These are phyloP conservation scores for Boletus patriciae DNA, from an alignment of 768 basidiomycete genomes.

Conservation along the genomic window DNA sequence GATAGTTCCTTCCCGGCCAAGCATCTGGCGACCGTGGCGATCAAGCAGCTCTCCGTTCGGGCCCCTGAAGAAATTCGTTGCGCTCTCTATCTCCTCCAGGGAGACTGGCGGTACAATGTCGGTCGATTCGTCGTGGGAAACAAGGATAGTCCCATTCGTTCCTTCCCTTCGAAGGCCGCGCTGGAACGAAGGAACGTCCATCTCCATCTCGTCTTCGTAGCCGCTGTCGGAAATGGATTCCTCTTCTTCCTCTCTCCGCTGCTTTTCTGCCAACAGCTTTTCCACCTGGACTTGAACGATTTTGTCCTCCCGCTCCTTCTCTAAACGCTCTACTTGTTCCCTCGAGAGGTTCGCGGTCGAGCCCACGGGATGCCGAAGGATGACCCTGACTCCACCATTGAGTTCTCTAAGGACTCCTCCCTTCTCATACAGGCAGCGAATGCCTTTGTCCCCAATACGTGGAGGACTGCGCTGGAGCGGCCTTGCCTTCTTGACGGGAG, in stretches of 20 bases:
- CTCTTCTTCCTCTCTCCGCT: conserved; percentile 7
- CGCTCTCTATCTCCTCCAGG: not conserved
- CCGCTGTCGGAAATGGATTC: conserved; percentile 3
- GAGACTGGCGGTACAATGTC: not conserved
- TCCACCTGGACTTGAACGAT: conserved; percentile 11
- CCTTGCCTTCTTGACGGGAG: conserved; percentile 28
- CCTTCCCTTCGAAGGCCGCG: conserved; percentile 7
- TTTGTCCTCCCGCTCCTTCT: conserved; percentile 9
- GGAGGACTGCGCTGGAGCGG: conserved; percentile 31
- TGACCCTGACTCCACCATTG: conserved; percentile 16
- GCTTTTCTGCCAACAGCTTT: conserved; percentile 15
- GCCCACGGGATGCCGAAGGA: conserved; percentile 25
- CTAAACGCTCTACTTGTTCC: conserved; percentile 23
- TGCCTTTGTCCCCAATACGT: conserved; percentile 31
- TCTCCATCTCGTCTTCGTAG: conserved; percentile 23
- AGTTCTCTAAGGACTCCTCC: conserved; percentile 11
- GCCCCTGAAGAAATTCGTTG: conserved; percentile 10
- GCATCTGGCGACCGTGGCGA: conserved; percentile 15
- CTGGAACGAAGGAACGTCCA: not conserved
- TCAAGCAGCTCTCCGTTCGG: conserved; percentile 24
- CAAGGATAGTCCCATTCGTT: conserved; percentile 7
- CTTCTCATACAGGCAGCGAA: conserved; percentile 23
- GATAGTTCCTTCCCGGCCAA: conserved; percentile 26
- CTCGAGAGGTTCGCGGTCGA: conserved; percentile 26
- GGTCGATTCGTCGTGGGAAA: conserved; percentile 4